These are phyloP conservation scores for Xanthoconium stramineum DNA, from an alignment of 768 basidiomycete species.

Conservation along the genomic window DNA sequence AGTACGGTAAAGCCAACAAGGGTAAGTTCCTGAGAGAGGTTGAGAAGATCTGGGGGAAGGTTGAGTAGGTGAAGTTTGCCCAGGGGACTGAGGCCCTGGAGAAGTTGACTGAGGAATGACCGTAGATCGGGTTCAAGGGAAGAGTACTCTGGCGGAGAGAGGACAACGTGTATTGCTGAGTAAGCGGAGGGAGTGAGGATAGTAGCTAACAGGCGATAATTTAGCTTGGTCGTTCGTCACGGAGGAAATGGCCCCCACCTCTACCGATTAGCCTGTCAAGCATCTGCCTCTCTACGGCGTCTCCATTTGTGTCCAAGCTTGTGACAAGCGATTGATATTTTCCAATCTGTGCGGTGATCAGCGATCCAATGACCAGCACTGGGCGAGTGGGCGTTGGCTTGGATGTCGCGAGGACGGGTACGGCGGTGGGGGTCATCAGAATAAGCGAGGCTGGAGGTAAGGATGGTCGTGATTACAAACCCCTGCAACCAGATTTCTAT, in stretches of 20 bases:
- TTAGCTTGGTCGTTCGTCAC: slow-evolving; percentile 4
- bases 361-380: slow-evolving; percentile 74
- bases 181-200: slow-evolving; percentile 52
- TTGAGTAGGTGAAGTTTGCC: slow-evolving; percentile 70
- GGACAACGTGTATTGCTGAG: slow-evolving; percentile 64
- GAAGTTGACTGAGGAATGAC: slow-evolving; percentile 56
- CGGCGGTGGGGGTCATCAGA: slow-evolving; percentile 62
- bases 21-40: slow-evolving; percentile 56
- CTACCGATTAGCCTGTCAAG: slow-evolving; percentile 78
- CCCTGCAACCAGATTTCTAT: background rate
- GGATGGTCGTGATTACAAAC: background rate
- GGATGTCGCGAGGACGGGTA: slow-evolving; percentile 29
- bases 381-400: slow-evolving; percentile 37
- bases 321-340: slow-evolving; percentile 70
- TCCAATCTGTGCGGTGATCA: slow-evolving; percentile 74
- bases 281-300: slow-evolving; percentile 72
- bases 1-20: slow-evolving; percentile 64
- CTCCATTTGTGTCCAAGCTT: slow-evolving; percentile 46
- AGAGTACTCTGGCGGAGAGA: slow-evolving; percentile 62
- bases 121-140: slow-evolving; percentile 50
- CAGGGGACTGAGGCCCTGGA: slow-evolving; percentile 56
- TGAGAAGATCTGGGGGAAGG: slow-evolving; percentile 40
- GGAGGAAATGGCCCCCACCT: slow-evolving; percentile 43
- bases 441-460: background rate
- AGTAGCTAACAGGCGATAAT: slow-evolving; percentile 44